Base-by-base conservation (phyloP, 1,139 yeast species). In the Kodamaea ohmeri region DNA sequence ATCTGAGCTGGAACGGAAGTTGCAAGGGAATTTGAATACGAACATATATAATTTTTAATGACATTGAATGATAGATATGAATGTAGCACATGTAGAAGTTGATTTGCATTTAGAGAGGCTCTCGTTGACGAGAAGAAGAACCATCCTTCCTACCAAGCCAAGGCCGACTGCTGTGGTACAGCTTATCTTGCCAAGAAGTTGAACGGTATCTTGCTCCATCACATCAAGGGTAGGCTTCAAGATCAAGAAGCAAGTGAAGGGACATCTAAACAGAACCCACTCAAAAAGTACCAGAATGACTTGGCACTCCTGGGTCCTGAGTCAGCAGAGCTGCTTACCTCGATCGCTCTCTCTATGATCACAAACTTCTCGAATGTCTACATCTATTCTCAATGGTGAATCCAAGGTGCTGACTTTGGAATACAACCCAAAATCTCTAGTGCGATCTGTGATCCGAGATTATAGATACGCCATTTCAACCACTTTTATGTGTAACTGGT, bases 331-430 rank as follows among this genome's bases (percentile, higher is more conserved):
- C 77, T 94, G 25, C 94, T 97, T 34, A 83, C 94, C 34, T 89
- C 95, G 26, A 80, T 92, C 51, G 95, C 95, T 30, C 75, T 92
- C 48, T 84, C 82, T 55, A 86, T 89, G 71, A 92, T 92, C 53
- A 90, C 98, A 11, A 94, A 86, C 60, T 87, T 92, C 53, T 76
- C 95, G 51, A 89, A 88, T 58, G 98, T 92, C 59, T 92, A 89
- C 80, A 48, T 94, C 95, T 11, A 86, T 92, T 38, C 71, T 92
- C 52, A 95, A 88, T 56, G 99, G 99, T 66, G 95, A 88, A 61
- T 83, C 95, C 14, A 88, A 80, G 58, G 97, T 92, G 60, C 75
- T 92, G 50, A 80, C 92, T 6, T 76, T 86, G 13, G n/a, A n/a
- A n/a, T n/a, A n/a, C n/a, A n/a, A n/a, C n/a, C n/a, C n/a, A n/a